Evolutionary conservation across 164 flowering plant species (phyloP).

Genomic region (Vitis riparia): DNA sequence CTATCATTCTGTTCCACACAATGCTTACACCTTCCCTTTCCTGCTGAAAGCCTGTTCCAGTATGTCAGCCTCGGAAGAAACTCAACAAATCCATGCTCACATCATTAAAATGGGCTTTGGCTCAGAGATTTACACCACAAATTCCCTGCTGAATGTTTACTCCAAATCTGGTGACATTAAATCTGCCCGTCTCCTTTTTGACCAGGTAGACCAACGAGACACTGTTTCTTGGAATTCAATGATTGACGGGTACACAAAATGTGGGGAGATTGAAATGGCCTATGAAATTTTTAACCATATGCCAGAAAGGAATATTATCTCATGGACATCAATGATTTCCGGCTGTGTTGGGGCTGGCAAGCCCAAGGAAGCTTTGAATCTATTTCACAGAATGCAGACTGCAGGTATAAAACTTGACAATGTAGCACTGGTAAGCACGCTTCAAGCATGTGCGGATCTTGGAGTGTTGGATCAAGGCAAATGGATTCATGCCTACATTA

Average conservation of each 20-base stretch:
- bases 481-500: constrained; percentile 45
- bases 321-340: constrained; percentile 45
- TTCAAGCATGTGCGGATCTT: constrained; percentile 49
- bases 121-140: constrained; percentile 30
- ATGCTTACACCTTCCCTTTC: constrained; percentile 52
- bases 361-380: constrained; percentile 31
- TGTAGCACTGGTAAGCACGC: constrained; percentile 28
- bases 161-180: constrained; percentile 26
- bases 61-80: constrained; percentile 23
- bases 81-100: constrained; percentile 47
- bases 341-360: constrained; percentile 28
- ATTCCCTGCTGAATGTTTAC: constrained; percentile 41
- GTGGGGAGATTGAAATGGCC: constrained; percentile 31
- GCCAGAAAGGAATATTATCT: constrained; percentile 34
- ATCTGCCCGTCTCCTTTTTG: constrained; percentile 32
- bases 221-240: constrained; percentile 52
- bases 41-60: constrained; percentile 47
- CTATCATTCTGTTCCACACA: constrained; percentile 23
- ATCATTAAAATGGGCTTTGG: constrained; percentile 37
- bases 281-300: constrained; percentile 29
- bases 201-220: constrained; percentile 26
- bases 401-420: constrained; percentile 38
- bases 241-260: constrained; percentile 38
- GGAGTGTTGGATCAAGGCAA: constrained; percentile 55
- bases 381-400: constrained; percentile 43